Evolutionary conservation across 1,139 yeast genomes (phyloP).

Genomic region (Hansenula sp.): DNA sequence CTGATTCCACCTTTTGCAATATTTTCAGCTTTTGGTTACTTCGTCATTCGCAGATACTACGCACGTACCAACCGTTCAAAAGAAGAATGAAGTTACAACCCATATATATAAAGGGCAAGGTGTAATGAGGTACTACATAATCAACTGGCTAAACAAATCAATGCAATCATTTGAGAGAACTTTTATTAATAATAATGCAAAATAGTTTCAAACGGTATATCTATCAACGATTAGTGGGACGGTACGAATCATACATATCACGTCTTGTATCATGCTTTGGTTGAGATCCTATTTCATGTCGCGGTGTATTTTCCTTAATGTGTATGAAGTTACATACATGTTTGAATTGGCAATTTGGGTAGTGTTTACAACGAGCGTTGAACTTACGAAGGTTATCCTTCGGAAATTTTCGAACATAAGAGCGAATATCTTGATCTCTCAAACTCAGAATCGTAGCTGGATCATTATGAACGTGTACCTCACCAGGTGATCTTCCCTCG

Average conservation of each 20-base stretch:
- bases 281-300: no score
- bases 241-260: no score
- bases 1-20: slow-evolving; percentile 58
- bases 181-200: no score
- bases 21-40: slow-evolving; percentile 44
- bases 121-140: no score
- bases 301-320: neutral
- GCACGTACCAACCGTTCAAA: neutral
- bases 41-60: slow-evolving; percentile 7
- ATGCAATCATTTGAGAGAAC: no score
- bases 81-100: neutral
- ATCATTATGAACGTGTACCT: neutral
- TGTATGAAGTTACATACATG: neutral
- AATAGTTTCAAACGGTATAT: no score
- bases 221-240: no score
- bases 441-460: neutral
- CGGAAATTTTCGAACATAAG: slow-evolving; percentile 2
- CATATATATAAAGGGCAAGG: no score
- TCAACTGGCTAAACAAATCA: no score
- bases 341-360: neutral
- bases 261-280: no score
- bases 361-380: neutral
- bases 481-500: neutral
- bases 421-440: slow-evolving; percentile 7
- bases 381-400: neutral